Conservation (phyloP, 495 filamentous ascomycete species). For the Parathielavia appendiculata region DNA sequence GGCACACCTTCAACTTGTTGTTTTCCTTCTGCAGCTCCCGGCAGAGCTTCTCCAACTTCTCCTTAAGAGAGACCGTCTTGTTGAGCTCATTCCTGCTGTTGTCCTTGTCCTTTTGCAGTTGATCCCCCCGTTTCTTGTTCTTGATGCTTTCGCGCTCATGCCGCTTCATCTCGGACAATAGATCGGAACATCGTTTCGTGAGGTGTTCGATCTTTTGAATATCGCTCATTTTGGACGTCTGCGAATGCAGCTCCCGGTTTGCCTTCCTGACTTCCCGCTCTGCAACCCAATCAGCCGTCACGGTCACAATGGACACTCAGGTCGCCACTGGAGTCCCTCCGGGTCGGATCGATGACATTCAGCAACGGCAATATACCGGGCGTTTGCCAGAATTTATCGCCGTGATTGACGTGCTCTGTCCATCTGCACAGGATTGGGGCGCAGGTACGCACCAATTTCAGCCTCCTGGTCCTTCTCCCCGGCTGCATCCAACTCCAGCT, state of each 20-base stretch:
- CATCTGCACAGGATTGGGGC: not conserved
- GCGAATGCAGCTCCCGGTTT: conserved; percentile 77
- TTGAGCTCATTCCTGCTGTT: conserved; percentile 76
- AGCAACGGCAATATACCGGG: not conserved
- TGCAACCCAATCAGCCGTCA: conserved; percentile 25
- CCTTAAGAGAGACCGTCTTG: conserved; percentile 80
- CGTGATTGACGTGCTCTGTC: not conserved
- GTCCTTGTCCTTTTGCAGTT: conserved; percentile 95
- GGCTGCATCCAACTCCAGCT: conserved; percentile 86
- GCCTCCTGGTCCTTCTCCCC: conserved; percentile 92
- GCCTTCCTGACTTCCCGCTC: conserved; percentile 80
- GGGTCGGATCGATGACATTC: no score
- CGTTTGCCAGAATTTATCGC: not conserved
- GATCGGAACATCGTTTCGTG: conserved; percentile 84
- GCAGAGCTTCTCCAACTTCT: conserved; percentile 92
- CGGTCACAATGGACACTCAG: not conserved
- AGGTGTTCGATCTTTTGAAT: conserved; percentile 73
- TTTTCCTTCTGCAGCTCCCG: conserved; percentile 91
- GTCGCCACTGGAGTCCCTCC: no score
- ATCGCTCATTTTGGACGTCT: conserved; percentile 73
- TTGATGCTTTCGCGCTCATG: conserved; percentile 90
- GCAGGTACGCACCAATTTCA: conserved; percentile 79
- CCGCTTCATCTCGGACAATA: conserved; percentile 89
- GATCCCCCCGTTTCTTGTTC: conserved; percentile 91
- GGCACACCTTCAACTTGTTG: conserved; percentile 83